Conservation (phyloP, 192 early-diverging fungal genomes). For the Glomus cerebriforme region DNA sequence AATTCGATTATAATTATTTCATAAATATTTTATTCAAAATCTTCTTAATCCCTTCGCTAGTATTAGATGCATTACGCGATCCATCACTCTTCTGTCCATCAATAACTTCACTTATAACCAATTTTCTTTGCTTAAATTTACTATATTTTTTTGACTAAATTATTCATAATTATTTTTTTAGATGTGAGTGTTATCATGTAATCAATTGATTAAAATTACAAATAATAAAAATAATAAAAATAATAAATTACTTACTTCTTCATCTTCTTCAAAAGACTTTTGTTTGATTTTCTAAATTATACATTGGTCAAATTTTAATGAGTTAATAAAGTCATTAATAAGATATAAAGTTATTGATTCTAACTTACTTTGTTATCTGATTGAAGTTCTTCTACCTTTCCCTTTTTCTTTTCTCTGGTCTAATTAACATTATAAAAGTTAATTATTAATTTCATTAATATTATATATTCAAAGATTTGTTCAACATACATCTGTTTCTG, state of each 20-base stretch:
- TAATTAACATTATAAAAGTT: neutral
- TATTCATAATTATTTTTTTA: neutral
- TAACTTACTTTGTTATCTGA: neutral
- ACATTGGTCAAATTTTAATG: too few relatives aligned
- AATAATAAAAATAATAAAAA: neutral
- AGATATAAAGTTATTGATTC: too few relatives aligned
- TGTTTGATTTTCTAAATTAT: neutral
- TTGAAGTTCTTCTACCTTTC: neutral
- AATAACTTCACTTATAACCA: neutral
- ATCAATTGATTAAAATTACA: neutral
- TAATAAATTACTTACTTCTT: neutral
- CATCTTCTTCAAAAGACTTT: neutral
- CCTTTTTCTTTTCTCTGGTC: neutral
- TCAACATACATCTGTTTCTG: neutral
- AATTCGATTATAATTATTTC: neutral
- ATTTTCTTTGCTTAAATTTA: slow-evolving; percentile 6
- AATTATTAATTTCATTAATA: neutral
- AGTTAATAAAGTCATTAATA: too few relatives aligned
- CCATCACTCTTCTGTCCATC: neutral
- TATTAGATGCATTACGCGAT: neutral
- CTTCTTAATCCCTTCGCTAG: neutral
- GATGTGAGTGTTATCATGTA: neutral
- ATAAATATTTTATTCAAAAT: neutral
- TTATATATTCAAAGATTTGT: neutral
- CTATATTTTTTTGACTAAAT: neutral